These are phyloP conservation scores for Balansia obtecta DNA, from an alignment of 2,329 filamentous ascomycete genomes.

Conservation along the genomic window DNA sequence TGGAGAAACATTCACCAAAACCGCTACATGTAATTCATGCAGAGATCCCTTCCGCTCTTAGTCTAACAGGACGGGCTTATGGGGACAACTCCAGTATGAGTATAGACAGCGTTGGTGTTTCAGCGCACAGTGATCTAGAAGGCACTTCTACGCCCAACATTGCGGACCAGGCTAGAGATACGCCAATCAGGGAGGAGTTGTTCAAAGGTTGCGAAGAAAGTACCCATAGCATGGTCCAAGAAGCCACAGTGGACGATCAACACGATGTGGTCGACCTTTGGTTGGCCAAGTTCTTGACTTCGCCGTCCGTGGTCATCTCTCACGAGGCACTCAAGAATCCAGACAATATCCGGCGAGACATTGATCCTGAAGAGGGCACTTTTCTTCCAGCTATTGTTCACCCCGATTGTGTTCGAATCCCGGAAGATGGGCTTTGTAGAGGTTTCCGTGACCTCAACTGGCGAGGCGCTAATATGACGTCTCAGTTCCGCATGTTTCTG, in stretches of 20 bases:
- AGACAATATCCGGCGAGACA: conserved; percentile 14
- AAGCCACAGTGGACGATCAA: background rate
- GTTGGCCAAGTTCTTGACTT: background rate
- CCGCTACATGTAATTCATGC: conserved; percentile 2
- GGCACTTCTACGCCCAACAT: background rate
- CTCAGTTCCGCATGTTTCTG: conserved; percentile 13
- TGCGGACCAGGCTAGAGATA: background rate
- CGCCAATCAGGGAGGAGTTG: background rate
- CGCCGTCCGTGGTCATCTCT: background rate
- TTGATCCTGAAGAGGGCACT: conserved; percentile 24
- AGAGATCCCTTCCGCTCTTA: background rate
- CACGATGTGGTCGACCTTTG: background rate
- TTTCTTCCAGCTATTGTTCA: conserved; percentile 21
- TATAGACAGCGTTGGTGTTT: background rate
- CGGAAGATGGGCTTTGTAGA: conserved; percentile 1
- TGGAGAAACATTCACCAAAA: background rate
- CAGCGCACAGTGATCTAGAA: background rate
- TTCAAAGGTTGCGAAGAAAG: background rate
- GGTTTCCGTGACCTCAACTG: conserved; percentile 12
- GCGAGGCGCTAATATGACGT: conserved; percentile 17
- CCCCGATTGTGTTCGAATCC: conserved; percentile 16
- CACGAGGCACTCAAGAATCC: background rate
- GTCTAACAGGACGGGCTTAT: background rate
- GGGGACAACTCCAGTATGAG: background rate
- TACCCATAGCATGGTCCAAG: background rate